Percentiles rank a stretch among this genome's conserved stretches.
phyloP scores from a whole-genome alignment of 1,284 basidiomycete genomes.

The Rhodotorula sp. region DNA sequence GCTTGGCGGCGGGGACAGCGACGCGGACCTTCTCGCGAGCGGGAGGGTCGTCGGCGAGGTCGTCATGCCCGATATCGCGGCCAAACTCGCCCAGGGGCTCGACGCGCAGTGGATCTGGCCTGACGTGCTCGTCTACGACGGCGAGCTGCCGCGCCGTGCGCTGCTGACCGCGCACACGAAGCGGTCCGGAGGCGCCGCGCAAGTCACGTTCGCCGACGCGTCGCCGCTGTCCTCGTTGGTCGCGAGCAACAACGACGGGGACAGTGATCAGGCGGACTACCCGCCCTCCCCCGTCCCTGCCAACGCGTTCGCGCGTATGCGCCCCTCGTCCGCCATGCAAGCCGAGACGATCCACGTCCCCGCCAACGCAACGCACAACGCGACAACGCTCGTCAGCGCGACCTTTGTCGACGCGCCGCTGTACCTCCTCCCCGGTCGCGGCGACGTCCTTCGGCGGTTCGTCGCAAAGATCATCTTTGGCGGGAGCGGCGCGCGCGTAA shows the following conservation, averaged over 20 bases:
- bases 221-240: not conserved
- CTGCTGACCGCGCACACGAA: not conserved
- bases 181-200: not conserved
- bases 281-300: constrained; percentile 42
- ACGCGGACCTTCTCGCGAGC: constrained; percentile 39
- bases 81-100: constrained; percentile 30
- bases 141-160: constrained; percentile 26
- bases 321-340: constrained; percentile 27
- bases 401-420: constrained; percentile 39
- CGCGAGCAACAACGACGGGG: not conserved
- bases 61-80: constrained; percentile 36
- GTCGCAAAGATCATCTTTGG: constrained; percentile 40
- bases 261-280: constrained; percentile 28
- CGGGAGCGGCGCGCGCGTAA: constrained; percentile 16
- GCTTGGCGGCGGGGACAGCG: constrained; percentile 25
- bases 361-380: constrained; percentile 34
- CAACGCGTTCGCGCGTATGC: constrained; percentile 45
- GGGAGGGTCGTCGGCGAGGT: constrained; percentile 43
- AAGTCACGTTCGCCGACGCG: constrained; percentile 13
- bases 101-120: constrained; percentile 43
- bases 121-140: constrained; percentile 46
- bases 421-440: constrained; percentile 35
- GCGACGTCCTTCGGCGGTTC: constrained; percentile 34
- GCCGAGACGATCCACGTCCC: constrained; percentile 36
- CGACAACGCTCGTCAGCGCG: constrained; percentile 30